Evolutionary conservation across 2,329 filamentous ascomycete genomes (phyloP).

Genomic region (Mycogone perniciosa): DNA sequence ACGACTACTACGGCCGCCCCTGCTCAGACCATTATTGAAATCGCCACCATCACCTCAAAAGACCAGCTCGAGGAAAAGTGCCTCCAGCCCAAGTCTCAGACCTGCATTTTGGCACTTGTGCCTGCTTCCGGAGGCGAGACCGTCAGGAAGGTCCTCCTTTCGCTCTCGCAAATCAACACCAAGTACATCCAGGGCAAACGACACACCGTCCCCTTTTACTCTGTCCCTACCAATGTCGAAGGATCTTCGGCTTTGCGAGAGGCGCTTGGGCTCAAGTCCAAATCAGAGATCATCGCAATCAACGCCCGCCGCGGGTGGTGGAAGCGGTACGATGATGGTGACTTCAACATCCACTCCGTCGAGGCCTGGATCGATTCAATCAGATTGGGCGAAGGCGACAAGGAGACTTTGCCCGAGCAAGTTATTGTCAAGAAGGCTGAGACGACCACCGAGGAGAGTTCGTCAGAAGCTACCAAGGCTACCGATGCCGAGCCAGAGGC

Average conservation of each 20-base stretch:
- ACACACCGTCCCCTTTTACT: slow-evolving; percentile 77
- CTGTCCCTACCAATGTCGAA: slow-evolving; percentile 51
- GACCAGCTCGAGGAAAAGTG: slow-evolving; percentile 65
- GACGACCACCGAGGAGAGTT: slow-evolving; percentile 4
- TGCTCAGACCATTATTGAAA: slow-evolving; percentile 44
- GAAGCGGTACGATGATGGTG: slow-evolving; percentile 61
- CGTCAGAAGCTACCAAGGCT: slow-evolving; percentile 13
- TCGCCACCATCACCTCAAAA: slow-evolving; percentile 58
- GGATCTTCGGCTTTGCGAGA: slow-evolving; percentile 36
- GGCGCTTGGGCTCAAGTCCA: slow-evolving; percentile 51
- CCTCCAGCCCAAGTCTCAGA: slow-evolving; percentile 67
- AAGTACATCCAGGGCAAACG: slow-evolving; percentile 63
- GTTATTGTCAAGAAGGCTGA: slow-evolving; percentile 38
- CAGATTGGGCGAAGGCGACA: slow-evolving; percentile 77
- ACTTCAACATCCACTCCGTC: slow-evolving; percentile 55
- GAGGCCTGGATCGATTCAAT: slow-evolving; percentile 90
- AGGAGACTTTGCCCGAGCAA: slow-evolving; percentile 64
- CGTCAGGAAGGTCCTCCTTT: slow-evolving; percentile 51
- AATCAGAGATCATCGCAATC: slow-evolving; percentile 69
- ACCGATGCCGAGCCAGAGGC: slow-evolving; percentile 23
- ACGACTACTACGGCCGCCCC: slow-evolving; percentile 17
- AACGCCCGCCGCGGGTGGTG: slow-evolving; percentile 86
- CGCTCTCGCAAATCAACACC: slow-evolving; percentile 66
- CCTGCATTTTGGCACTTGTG: slow-evolving; percentile 74
- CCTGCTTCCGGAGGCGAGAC: slow-evolving; percentile 46